These are phyloP conservation scores for Fraxinus xanthoxyloides DNA, from an alignment of 305 asterid genomes.

Conservation along the genomic window DNA sequence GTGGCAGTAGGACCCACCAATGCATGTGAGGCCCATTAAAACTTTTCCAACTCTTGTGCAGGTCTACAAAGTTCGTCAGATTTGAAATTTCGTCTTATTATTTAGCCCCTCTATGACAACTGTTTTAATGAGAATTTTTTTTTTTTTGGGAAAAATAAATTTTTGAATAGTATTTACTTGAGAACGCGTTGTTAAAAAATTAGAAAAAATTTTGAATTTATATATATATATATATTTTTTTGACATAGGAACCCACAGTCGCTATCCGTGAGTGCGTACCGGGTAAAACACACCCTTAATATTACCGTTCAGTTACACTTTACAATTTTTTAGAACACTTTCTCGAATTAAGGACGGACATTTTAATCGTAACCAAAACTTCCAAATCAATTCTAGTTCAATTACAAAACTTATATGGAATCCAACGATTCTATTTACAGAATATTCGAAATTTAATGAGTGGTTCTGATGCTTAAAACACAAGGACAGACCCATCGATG, in stretches of 20 bases:
- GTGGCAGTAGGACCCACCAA: conserved; percentile 3
- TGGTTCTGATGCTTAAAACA: background rate
- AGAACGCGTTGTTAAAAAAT: too few relatives aligned
- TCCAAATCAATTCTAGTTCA: background rate
- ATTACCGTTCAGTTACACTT: background rate
- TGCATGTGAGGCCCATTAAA: conserved; percentile 13
- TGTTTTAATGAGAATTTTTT: background rate
- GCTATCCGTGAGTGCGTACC: too few relatives aligned
- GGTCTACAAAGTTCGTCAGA: background rate
- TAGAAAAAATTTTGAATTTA: too few relatives aligned
- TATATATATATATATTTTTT: too few relatives aligned
- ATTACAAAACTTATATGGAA: background rate
- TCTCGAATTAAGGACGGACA: background rate
- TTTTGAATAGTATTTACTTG: background rate
- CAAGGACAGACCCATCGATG: background rate
- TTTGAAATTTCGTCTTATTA: background rate
- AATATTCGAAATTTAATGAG: background rate
- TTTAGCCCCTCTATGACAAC: background rate
- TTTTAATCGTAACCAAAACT: background rate
- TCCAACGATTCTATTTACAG: background rate
- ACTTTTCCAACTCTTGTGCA: background rate
- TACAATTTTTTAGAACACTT: background rate
- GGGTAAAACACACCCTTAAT: too few relatives aligned
- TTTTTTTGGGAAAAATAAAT: too few relatives aligned
- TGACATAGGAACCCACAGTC: too few relatives aligned